Conservation (phyloP, 1,284 basidiomycete genomes). For the Sutorius eximius region DNA sequence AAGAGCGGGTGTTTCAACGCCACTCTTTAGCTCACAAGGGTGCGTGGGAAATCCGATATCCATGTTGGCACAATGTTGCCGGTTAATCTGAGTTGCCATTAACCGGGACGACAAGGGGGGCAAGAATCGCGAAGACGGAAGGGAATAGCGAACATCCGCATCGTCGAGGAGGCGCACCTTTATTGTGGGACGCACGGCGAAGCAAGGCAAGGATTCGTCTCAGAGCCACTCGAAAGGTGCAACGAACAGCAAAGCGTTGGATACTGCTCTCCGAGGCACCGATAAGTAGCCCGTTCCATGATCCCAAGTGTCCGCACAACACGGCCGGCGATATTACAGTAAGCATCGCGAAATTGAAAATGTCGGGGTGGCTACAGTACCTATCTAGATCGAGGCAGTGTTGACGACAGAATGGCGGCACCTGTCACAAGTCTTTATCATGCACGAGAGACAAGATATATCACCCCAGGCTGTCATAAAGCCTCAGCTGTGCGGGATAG, state of each 20-base stretch:
- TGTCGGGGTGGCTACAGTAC: background rate
- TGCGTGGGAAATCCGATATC: slow-evolving; percentile 2
- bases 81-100: background rate
- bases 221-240: background rate
- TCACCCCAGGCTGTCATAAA: no score
- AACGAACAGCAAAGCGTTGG: background rate
- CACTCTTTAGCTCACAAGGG: slow-evolving; percentile 2
- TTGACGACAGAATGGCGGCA: background rate
- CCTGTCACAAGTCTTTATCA: slow-evolving; percentile 2
- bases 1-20: slow-evolving; percentile 7
- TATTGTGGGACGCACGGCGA: background rate
- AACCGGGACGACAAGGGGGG: background rate
- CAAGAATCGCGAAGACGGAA: background rate
- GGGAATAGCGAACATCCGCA: background rate
- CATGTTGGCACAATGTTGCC: background rate
- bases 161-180: background rate
- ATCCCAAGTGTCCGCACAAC: background rate
- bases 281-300: background rate
- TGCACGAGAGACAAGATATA: background rate
- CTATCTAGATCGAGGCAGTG: background rate
- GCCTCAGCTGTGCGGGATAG: background rate
- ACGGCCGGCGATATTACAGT: background rate
- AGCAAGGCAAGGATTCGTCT: background rate
- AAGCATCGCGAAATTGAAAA: background rate
- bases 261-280: background rate